Percentiles rank a stretch among this genome's conserved stretches.
Evolutionary conservation across 1,284 basidiomycete species (phyloP).

Genomic region (Acaromyces ingoldii): DNA sequence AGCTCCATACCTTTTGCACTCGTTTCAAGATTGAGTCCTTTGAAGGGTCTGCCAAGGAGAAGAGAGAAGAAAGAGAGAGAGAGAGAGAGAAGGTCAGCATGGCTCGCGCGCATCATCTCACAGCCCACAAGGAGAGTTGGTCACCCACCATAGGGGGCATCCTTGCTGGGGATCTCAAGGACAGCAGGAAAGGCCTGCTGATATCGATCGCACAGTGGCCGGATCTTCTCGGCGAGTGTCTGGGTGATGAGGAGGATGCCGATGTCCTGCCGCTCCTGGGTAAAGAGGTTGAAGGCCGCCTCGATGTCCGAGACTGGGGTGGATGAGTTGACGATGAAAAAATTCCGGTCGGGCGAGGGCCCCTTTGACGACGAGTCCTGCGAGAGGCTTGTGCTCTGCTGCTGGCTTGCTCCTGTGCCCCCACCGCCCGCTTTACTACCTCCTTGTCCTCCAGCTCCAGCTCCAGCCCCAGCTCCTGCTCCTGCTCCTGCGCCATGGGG

Average conservation of each 20-base stretch:
- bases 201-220: slow-evolving; percentile 90
- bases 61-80: background rate
- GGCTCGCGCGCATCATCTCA: background rate
- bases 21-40: slow-evolving; percentile 97
- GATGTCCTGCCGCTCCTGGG: slow-evolving; percentile 44
- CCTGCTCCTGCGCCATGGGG: background rate
- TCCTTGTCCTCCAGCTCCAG: background rate
- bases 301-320: slow-evolving; percentile 46
- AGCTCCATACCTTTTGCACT: slow-evolving; percentile 65
- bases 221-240: slow-evolving; percentile 72
- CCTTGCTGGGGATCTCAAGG: slow-evolving; percentile 93
- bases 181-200: slow-evolving; percentile 92
- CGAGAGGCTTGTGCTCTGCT: slow-evolving; percentile 15
- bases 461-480: background rate
- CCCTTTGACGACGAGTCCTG: slow-evolving; percentile 27
- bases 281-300: slow-evolving; percentile 37
- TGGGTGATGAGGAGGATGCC: slow-evolving; percentile 51
- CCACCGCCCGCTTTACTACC: background rate
- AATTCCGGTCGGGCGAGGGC: slow-evolving; percentile 20
- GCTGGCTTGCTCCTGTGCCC: background rate
- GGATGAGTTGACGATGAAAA: slow-evolving; percentile 41
- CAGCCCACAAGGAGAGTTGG: background rate
- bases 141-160: slow-evolving; percentile 53
- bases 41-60: slow-evolving; percentile 68
- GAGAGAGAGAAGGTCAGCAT: background rate